Percentiles rank a stretch among this genome's conserved stretches.
phyloP scores from a whole-genome alignment of 2,329 filamentous ascomycete species.

The Monosporascus sp. region DNA sequence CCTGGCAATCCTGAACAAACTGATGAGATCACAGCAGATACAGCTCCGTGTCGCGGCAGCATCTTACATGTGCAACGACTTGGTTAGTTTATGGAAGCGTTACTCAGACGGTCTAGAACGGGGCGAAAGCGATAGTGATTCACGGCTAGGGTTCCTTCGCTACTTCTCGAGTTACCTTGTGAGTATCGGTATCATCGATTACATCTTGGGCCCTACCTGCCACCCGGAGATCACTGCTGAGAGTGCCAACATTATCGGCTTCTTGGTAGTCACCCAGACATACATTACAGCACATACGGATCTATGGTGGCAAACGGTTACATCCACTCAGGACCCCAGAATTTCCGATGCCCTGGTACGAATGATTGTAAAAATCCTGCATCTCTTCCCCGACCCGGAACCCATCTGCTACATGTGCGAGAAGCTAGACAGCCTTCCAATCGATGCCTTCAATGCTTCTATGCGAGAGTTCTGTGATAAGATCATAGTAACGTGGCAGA shows the following conservation, averaged over 20 bases:
- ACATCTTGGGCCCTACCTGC: conserved; percentile 84
- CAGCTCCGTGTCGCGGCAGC: conserved; percentile 79
- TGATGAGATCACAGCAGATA: conserved; percentile 84
- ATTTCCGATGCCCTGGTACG: conserved; percentile 74
- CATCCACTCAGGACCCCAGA: conserved; percentile 74
- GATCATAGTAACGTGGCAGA: conserved; percentile 45
- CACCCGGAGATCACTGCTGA: conserved; percentile 85
- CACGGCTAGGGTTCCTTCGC: conserved; percentile 43
- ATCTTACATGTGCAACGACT: conserved; percentile 64
- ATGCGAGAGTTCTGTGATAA: conserved; percentile 59
- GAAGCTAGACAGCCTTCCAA: conserved; percentile 62
- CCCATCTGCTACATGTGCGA: conserved; percentile 61
- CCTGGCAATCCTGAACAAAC: conserved; percentile 62
- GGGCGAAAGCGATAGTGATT: conserved; percentile 28
- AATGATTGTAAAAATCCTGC: conserved; percentile 51
- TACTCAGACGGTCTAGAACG: conserved; percentile 42
- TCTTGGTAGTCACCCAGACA: conserved; percentile 72
- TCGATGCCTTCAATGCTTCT: conserved; percentile 56
- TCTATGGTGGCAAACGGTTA: conserved; percentile 78
- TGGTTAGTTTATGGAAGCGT: conserved; percentile 62
- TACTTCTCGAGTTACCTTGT: conserved; percentile 68
- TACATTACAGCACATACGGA: conserved; percentile 72
- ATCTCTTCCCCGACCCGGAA: conserved; percentile 40
- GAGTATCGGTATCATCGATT: conserved; percentile 69
- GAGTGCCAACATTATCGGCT: conserved; percentile 79